A percentile compares a stretch with the other conserved stretches of the same genome.
Evolutionary conservation across 2,329 filamentous ascomycete species (phyloP).

Genomic region (Sporothrix curviconia): DNA sequence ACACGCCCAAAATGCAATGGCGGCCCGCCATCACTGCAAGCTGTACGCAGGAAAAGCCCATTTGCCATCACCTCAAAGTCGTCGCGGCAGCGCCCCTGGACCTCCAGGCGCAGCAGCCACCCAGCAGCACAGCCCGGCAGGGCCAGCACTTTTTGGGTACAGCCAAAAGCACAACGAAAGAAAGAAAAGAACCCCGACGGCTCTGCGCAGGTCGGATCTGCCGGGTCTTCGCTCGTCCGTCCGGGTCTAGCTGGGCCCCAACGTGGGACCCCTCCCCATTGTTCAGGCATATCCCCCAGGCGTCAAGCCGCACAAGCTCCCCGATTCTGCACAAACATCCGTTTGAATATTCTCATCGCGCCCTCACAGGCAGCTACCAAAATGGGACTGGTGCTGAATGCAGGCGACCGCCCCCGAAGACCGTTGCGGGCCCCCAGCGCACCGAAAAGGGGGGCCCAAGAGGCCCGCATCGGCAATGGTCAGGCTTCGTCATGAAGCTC

Average conservation of each 20-base stretch:
- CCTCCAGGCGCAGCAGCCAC: not conserved
- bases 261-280: slow-evolving; percentile 67
- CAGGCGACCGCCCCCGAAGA: no score
- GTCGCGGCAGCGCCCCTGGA: no score
- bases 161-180: slow-evolving; percentile 19
- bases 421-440: slow-evolving; percentile 26
- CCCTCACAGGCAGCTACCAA: no score
- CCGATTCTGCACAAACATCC: slow-evolving; percentile 59
- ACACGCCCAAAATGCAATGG: no score
- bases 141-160: not conserved
- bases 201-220: slow-evolving; percentile 19
- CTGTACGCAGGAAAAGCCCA: not conserved
- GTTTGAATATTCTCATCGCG: no score
- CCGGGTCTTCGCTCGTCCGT: slow-evolving; percentile 14
- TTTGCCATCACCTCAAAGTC: no score
- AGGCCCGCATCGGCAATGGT: slow-evolving; percentile 37
- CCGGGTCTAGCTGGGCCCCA: slow-evolving; percentile 31
- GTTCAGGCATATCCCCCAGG: slow-evolving; percentile 85
- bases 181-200: slow-evolving; percentile 22
- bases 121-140: not conserved
- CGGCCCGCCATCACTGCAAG: not conserved
- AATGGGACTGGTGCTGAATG: no score
- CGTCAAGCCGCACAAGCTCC: slow-evolving; percentile 65
- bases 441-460: slow-evolving; percentile 34
- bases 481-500: slow-evolving; percentile 38